These are phyloP conservation scores for Vanrija sp. DNA, from an alignment of 1,284 basidiomycete species.

Conservation along the genomic window DNA sequence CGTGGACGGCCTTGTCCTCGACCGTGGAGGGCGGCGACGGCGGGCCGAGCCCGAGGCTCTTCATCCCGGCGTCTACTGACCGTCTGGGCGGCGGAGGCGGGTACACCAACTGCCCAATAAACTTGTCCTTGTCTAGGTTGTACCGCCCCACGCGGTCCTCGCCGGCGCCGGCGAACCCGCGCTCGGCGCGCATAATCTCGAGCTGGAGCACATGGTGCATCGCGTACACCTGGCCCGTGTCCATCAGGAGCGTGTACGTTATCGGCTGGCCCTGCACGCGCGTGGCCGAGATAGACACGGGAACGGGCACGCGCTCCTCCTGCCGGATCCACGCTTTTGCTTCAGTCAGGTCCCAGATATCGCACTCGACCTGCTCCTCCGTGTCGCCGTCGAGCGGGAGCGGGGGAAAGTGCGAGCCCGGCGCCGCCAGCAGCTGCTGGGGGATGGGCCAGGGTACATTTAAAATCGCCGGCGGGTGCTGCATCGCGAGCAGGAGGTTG, in stretches of 20 bases:
- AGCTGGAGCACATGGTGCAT: constrained; percentile 31
- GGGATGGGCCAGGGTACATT: constrained; percentile 39
- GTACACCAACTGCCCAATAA: constrained; percentile 14
- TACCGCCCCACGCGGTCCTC: not conserved
- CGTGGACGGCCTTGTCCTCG: constrained; percentile 54
- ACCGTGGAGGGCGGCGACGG: constrained; percentile 42
- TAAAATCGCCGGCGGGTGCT: constrained; percentile 37
- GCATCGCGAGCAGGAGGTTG: constrained; percentile 33
- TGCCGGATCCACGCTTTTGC: constrained; percentile 28
- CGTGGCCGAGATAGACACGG: constrained; percentile 17
- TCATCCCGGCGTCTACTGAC: not conserved
- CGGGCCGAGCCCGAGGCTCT: constrained; percentile 1
- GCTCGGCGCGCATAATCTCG: constrained; percentile 4
- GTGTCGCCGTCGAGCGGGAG: constrained; percentile 40
- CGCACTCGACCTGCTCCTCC: constrained; percentile 41
- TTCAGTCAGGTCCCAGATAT: constrained; percentile 37
- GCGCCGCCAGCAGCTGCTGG: constrained; percentile 23
- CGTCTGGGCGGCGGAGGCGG: constrained; percentile 10
- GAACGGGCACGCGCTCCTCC: constrained; percentile 17
- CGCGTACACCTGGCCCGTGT: constrained; percentile 49
- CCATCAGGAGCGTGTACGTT: constrained; percentile 42
- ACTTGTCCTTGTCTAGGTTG: not conserved
- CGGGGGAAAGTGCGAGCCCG: constrained; percentile 40
- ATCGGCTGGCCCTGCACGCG: constrained; percentile 31
- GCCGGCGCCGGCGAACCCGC: not conserved